Evolutionary conservation across 2,329 filamentous ascomycete species (phyloP).

Genomic region (Alternaria ventricosa): DNA sequence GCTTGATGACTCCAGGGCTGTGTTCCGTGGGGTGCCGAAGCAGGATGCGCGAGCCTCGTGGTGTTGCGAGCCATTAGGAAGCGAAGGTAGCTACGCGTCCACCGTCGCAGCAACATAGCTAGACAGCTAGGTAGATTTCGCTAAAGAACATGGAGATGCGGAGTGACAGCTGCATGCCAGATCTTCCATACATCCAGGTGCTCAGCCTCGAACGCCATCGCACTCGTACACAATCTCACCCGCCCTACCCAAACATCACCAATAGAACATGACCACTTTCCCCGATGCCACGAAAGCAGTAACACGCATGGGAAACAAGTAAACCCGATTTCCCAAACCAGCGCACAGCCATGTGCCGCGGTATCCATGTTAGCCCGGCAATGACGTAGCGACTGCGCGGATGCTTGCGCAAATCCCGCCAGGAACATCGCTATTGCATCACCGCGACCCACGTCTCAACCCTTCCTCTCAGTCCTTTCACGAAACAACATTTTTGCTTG

Average conservation of each 20-base stretch:
- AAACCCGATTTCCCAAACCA: slow-evolving; percentile 1
- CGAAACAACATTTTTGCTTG: neutral
- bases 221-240: neutral
- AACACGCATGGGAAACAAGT: slow-evolving; percentile 2
- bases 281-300: neutral
- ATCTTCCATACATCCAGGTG: neutral
- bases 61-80: neutral
- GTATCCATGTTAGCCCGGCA: slow-evolving; percentile 4
- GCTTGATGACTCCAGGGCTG: neutral
- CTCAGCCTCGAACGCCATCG: neutral
- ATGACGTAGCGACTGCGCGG: slow-evolving; percentile 11
- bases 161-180: neutral
- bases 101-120: neutral
- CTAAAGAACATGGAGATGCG: neutral
- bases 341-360: neutral
- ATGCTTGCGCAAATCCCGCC: slow-evolving; percentile 14
- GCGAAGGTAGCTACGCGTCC: neutral
- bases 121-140: neutral
- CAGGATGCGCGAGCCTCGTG: neutral
- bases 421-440: slow-evolving; percentile 8
- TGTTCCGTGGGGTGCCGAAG: neutral
- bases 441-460: slow-evolving; percentile 2
- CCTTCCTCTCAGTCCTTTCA: neutral
- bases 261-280: neutral
- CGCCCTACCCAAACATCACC: neutral